phyloP scores from a whole-genome alignment of 2,329 filamentous ascomycete species.

The Gaeumannomyces tritici region DNA sequence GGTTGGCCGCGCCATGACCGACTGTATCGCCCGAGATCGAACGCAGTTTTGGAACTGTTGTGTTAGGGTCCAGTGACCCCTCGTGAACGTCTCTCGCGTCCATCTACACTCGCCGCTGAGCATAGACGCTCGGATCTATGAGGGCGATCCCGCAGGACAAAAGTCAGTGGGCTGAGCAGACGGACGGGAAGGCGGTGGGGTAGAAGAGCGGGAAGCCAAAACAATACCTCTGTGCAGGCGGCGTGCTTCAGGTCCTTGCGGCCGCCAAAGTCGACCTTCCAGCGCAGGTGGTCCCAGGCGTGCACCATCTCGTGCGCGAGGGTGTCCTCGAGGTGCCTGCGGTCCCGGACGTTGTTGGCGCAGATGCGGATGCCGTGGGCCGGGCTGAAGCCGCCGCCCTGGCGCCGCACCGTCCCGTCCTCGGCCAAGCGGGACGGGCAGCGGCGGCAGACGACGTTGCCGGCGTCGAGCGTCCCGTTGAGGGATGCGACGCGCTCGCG shows the following conservation, averaged over 20 bases:
- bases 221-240: conserved; percentile 76
- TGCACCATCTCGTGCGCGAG: conserved; percentile 97
- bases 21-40: conserved; percentile 66
- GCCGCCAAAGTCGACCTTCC: conserved; percentile 75
- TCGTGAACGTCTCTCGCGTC: conserved; percentile 72
- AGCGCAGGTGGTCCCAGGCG: conserved; percentile 86
- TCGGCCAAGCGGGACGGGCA: conserved; percentile 54
- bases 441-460: conserved; percentile 73
- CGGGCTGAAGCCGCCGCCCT: conserved; percentile 75
- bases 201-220: too few relatives aligned
- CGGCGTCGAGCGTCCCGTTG: conserved; percentile 61
- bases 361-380: conserved; percentile 84
- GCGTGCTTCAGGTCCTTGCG: conserved; percentile 72
- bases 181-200: conserved; percentile 11
- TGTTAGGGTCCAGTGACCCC: conserved; percentile 80
- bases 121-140: conserved; percentile 81
- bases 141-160: background rate
- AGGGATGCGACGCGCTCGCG: conserved; percentile 70
- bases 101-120: conserved; percentile 92
- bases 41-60: conserved; percentile 94
- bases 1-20: conserved; percentile 65
- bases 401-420: conserved; percentile 51
- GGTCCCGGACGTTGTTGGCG: conserved; percentile 77
- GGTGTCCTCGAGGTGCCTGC: conserved; percentile 82
- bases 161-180: background rate